Percentiles rank a stretch among this genome's conserved stretches.
phyloP scores from a whole-genome alignment of 352 stramenopile genomes.

The Phytopythium sindhum region DNA sequence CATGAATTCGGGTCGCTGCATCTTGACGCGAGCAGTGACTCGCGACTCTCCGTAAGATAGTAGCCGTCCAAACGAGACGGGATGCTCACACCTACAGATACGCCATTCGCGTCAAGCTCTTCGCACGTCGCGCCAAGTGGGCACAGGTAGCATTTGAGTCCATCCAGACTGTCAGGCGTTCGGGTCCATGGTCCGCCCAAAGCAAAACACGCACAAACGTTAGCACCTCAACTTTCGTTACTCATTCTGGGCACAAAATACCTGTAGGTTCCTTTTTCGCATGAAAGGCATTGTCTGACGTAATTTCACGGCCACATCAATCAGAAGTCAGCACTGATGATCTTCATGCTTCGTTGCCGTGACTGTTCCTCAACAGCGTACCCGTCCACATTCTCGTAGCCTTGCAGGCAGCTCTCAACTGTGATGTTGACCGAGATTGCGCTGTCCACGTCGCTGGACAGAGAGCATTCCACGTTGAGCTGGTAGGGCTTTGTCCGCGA shows the following conservation, averaged over 20 bases:
- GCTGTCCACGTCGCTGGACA: slow-evolving; percentile 16
- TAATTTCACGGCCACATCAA: neutral
- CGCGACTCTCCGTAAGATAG: slow-evolving; percentile 38
- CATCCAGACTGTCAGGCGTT: slow-evolving; percentile 42
- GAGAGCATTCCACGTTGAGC: slow-evolving; percentile 39
- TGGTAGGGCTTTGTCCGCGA: slow-evolving; percentile 31
- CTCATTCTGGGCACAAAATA: slow-evolving; percentile 8
- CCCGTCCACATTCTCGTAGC: slow-evolving; percentile 61
- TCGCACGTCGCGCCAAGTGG: slow-evolving; percentile 51
- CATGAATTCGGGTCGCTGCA: slow-evolving; percentile 41
- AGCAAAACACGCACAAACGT: neutral
- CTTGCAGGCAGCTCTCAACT: slow-evolving; percentile 50
- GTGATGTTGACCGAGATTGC: slow-evolving; percentile 28
- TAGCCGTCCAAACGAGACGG: slow-evolving; percentile 42
- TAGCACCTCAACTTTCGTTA: neutral
- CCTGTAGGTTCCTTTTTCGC: slow-evolving; percentile 67
- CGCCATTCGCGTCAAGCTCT: slow-evolving; percentile 24
- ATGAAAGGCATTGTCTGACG: slow-evolving; percentile 44
- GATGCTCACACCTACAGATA: slow-evolving; percentile 32
- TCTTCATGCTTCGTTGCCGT: neutral
- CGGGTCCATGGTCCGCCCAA: neutral
- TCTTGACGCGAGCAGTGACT: slow-evolving; percentile 29
- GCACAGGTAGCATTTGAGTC: slow-evolving; percentile 57
- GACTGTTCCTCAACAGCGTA: slow-evolving; percentile 14
- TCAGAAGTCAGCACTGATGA: neutral